These are phyloP conservation scores for Pseudonitzschia delicatissima DNA, from an alignment of 108 stramenopile species.

Conservation along the genomic window DNA sequence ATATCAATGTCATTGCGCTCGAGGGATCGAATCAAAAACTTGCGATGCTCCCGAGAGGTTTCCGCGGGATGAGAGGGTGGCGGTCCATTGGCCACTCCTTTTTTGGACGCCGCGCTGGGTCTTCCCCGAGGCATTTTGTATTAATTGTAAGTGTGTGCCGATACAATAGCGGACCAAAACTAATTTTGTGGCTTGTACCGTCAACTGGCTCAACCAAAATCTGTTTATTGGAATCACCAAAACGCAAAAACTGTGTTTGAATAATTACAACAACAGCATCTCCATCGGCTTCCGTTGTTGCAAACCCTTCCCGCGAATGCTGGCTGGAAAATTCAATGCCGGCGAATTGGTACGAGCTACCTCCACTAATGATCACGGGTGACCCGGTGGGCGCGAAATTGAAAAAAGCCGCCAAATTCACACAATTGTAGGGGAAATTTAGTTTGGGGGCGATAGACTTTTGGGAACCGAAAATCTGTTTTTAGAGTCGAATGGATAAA, in stretches of 20 bases:
- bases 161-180: background rate
- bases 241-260: background rate
- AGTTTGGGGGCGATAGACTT: no score
- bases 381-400: no score
- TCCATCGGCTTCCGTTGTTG: no score
- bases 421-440: no score
- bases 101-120: background rate
- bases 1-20: constrained; percentile 50
- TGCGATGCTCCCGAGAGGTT: constrained; percentile 26
- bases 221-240: background rate
- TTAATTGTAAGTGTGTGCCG: no score
- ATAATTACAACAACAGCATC: background rate
- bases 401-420: no score
- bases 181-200: background rate
- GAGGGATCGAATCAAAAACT: constrained; percentile 45
- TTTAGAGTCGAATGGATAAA: no score
- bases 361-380: no score
- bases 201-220: background rate
- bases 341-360: no score
- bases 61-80: constrained; percentile 29
- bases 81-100: background rate
- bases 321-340: no score
- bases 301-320: no score
- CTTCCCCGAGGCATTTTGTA: constrained; percentile 2
- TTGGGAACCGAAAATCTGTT: no score